phyloP scores from a whole-genome alignment of 1,284 basidiomycete species.

The Moniliella sp. region DNA sequence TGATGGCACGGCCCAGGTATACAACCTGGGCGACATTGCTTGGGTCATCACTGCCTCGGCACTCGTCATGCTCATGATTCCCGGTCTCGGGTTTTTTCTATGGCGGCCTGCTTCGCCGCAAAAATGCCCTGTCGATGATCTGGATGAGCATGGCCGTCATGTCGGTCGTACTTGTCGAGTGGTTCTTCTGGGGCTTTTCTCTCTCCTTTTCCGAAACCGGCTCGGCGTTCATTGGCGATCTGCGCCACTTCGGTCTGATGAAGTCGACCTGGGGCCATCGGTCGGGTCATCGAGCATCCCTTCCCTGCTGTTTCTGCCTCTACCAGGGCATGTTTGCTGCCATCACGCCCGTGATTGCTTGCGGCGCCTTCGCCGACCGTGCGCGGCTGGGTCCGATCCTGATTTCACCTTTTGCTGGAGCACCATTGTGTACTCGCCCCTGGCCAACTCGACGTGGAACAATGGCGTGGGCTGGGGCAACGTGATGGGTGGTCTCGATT shows the following conservation, averaged over 20 bases:
- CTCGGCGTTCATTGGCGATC: constrained; percentile 38
- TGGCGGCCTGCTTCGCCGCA: constrained; percentile 56
- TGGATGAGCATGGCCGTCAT: constrained; percentile 58
- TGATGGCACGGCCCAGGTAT: constrained; percentile 8
- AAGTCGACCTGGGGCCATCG: constrained; percentile 56
- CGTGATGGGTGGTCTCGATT: constrained; percentile 34
- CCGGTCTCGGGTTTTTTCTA: constrained; percentile 53
- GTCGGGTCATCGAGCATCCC: too few relatives aligned
- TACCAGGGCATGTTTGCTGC: constrained; percentile 72
- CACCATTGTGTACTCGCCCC: constrained; percentile 55
- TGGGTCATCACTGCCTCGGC: constrained; percentile 37
- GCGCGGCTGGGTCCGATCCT: constrained; percentile 64
- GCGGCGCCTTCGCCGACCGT: constrained; percentile 79
- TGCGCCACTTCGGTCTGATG: constrained; percentile 56
- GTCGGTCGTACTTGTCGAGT: constrained; percentile 51
- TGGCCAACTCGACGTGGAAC: constrained; percentile 21
- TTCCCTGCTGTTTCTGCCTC: constrained; percentile 65
- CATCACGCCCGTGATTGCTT: constrained; percentile 48
- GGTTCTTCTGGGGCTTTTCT: constrained; percentile 35
- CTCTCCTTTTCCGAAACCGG: constrained; percentile 36
- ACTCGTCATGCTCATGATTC: constrained; percentile 72
- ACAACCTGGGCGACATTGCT: constrained; percentile 41
- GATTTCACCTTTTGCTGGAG: constrained; percentile 67
- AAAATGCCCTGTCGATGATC: constrained; percentile 82
- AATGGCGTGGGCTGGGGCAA: constrained; percentile 24